phyloP scores from a whole-genome alignment of 495 filamentous ascomycete genomes.

The Thermothielavioides terrestris region DNA sequence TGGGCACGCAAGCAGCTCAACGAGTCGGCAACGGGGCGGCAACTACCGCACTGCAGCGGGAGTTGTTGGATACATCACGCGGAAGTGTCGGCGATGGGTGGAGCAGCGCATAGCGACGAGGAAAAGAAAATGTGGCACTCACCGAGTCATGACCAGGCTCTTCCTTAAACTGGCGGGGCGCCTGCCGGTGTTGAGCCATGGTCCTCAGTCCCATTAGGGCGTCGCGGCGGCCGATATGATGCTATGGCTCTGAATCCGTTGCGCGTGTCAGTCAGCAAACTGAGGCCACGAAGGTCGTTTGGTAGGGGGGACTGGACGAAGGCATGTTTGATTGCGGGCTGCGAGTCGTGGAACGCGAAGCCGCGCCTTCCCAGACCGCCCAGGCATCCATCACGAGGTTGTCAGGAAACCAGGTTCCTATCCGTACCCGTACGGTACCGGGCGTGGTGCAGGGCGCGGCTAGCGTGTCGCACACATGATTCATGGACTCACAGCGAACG shows the following conservation, averaged over 20 bases:
- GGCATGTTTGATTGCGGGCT: not conserved
- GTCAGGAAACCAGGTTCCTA: constrained; percentile 21
- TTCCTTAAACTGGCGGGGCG: constrained; percentile 31
- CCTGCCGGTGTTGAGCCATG: constrained; percentile 35
- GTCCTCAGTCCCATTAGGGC: constrained; percentile 31
- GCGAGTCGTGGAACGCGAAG: constrained; percentile 14
- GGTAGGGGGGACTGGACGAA: not conserved
- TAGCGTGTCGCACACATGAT: not conserved
- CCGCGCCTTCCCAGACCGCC: constrained; percentile 16
- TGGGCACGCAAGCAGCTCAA: not conserved
- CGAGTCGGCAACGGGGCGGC: no score
- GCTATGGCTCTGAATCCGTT: constrained; percentile 2
- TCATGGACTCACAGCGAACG: constrained; percentile 1
- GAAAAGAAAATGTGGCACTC: constrained; percentile 19
- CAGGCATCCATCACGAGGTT: constrained; percentile 14
- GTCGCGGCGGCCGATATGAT: not conserved
- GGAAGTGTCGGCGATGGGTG: constrained; percentile 9
- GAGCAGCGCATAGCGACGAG: not conserved
- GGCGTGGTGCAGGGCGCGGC: not conserved
- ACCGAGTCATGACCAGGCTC: constrained; percentile 31
- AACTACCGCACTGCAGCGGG: constrained; percentile 1
- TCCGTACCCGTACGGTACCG: constrained; percentile 16
- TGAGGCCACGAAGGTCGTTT: not conserved
- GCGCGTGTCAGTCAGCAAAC: constrained; percentile 3
- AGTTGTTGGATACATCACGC: constrained; percentile 5